phyloP scores from a whole-genome alignment of 768 basidiomycete species.

The Megacollybia marginata region DNA sequence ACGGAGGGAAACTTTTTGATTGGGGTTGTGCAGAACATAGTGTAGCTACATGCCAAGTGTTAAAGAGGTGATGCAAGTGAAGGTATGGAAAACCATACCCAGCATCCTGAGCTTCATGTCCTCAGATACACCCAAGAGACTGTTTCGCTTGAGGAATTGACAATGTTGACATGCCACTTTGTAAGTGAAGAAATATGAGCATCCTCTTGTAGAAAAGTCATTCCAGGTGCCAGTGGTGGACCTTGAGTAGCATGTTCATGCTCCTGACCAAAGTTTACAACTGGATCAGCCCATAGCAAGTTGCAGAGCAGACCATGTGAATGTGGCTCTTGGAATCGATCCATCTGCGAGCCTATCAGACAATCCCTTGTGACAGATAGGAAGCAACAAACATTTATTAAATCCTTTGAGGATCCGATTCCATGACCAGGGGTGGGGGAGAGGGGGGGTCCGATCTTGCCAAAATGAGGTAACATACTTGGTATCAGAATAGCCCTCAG shows the following conservation, averaged over 20 bases:
- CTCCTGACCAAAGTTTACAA: constrained; percentile 84
- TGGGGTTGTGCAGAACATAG: constrained; percentile 93
- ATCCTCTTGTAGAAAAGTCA: constrained; percentile 20
- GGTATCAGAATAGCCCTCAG: no score
- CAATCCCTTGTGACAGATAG: constrained; percentile 4
- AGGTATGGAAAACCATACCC: constrained; percentile 44
- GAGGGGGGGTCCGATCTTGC: no score
- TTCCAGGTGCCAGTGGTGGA: constrained; percentile 47
- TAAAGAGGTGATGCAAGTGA: neutral
- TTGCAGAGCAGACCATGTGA: constrained; percentile 90
- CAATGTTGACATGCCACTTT: constrained; percentile 83
- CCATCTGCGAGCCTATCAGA: constrained; percentile 45
- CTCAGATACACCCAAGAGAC: constrained; percentile 90
- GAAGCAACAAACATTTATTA: constrained; percentile 39
- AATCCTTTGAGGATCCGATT: no score
- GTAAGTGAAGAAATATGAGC: constrained; percentile 55
- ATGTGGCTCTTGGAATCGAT: constrained; percentile 92
- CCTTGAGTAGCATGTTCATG: constrained; percentile 43
- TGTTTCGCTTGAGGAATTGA: constrained; percentile 93
- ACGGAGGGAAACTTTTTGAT: constrained; percentile 94
- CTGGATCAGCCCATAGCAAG: constrained; percentile 93
- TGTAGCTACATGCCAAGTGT: constrained; percentile 43
- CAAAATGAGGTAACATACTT: no score
- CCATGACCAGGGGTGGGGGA: no score
- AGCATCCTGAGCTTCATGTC: constrained; percentile 95